Evolutionary conservation across 116 monocot species (phyloP), one percentile per base, ranked within the genome.

Genomic region (Zostera marina): DNA sequence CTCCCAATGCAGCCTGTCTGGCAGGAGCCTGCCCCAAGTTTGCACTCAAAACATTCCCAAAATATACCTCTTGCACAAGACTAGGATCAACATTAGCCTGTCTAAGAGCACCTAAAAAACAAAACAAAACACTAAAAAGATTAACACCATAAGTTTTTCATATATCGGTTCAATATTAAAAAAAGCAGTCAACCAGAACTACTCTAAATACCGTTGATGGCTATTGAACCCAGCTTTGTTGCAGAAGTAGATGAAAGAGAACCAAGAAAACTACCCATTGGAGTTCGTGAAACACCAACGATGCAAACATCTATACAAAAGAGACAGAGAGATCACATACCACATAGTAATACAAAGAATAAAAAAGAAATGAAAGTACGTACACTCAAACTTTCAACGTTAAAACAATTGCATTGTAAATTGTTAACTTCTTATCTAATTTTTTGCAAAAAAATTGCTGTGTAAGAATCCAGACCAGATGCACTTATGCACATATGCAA

Each of bases 21-120:
- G 98, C 90, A 72, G 98, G 98, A 64, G 98, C 98, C 68, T 98
- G 98, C 3, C 98, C 98, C 68, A 98, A 75, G 71, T 98, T 98
- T 22, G 98, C 90, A 81, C 81, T 98, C 56, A 98, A 59, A 61
- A 98, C 98, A 75, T 98, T 98, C 9, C 98, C 90, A 74, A 90
- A 98, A 65, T 73, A 74, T 22, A 90, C 90, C 65, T 98, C 90
- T 68, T 98, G 83, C 13, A 98, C 98, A 43, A 83, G 76, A 56
- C 70, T 26, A 53, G 98, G 90, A 64, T 86, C 86, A 63, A 98
- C 63, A 71, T 86, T 86, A 63, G 98, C 90, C 63, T 78, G 80
- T 65, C 69, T 71, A 53, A 98, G 83, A 66, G 98, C 86, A 75
- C 66, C 98, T 98, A 63, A 22, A 47, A 9, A 42, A 52, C 16